These are phyloP conservation scores for Aurinia saxatilis DNA, from an alignment of 345 rosid genomes.

Conservation along the genomic window DNA sequence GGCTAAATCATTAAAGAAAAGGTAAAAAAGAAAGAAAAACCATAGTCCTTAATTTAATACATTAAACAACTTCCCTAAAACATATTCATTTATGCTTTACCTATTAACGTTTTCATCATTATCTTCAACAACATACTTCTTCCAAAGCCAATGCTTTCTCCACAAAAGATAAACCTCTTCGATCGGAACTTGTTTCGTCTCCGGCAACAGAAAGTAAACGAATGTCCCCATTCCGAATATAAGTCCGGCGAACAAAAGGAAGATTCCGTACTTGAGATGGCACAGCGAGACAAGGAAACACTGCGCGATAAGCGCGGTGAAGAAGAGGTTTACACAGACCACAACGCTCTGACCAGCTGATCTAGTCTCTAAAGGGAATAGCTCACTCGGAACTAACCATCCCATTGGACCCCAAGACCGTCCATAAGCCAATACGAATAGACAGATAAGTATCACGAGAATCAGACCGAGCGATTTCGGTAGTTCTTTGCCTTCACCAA, in stretches of 20 bases:
- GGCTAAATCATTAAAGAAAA: too few species aligned
- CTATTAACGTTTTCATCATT: background rate
- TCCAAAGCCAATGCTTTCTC: constrained; percentile 78
- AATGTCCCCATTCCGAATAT: constrained; percentile 61
- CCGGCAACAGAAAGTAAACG: constrained; percentile 73
- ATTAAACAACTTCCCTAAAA: background rate
- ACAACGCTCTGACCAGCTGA: constrained; percentile 92
- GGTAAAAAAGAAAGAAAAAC: too few species aligned
- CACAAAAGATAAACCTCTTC: constrained; percentile 76
- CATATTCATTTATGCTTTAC: background rate
- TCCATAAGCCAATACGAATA: constrained; percentile 75
- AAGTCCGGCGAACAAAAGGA: constrained; percentile 63
- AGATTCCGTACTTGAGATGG: constrained; percentile 65
- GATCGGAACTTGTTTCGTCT: constrained; percentile 85
- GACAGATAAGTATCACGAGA: constrained; percentile 55
- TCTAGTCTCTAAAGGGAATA: constrained; percentile 80
- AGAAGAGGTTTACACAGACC: constrained; percentile 70
- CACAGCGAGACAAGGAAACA: constrained; percentile 67
- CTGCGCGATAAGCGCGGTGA: constrained; percentile 81
- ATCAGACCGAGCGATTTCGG: constrained; percentile 36
- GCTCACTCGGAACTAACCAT: constrained; percentile 89
- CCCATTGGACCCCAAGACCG: constrained; percentile 98
- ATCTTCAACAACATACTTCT: constrained; percentile 39
- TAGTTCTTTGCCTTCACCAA: constrained; percentile 55
- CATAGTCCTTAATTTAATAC: too few species aligned